phyloP scores from a whole-genome alignment of 306 rosid species.

The Rosa rugosa region DNA sequence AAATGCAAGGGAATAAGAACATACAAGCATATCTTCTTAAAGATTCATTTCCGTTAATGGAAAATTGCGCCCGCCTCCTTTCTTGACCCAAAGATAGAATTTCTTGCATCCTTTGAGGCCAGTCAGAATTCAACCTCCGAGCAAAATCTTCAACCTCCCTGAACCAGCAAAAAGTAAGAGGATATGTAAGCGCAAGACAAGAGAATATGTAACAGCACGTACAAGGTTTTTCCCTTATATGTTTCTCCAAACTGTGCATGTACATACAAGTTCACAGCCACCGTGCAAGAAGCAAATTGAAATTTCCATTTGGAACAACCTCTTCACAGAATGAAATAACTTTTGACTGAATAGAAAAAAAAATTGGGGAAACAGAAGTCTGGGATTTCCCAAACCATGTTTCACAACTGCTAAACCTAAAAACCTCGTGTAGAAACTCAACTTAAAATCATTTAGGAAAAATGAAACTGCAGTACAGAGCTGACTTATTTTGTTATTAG shows the following conservation, averaged over 20 bases:
- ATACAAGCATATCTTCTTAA: constrained; percentile 51
- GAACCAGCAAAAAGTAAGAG: constrained; percentile 1
- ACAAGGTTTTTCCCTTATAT: background rate
- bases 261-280: background rate
- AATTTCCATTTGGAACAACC: background rate
- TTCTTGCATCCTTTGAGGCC: constrained; percentile 88
- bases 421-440: background rate
- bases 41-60: constrained; percentile 55
- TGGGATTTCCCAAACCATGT: background rate
- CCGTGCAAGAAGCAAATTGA: background rate
- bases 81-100: constrained; percentile 71
- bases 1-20: constrained; percentile 13
- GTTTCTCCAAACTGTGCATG: background rate
- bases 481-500: background rate
- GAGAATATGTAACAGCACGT: background rate
- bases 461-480: background rate
- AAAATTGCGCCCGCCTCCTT: constrained; percentile 53
- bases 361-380: background rate
- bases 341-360: background rate
- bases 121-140: constrained; percentile 73
- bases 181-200: background rate
- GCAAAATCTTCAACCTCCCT: constrained; percentile 95
- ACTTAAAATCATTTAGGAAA: background rate
- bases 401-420: background rate
- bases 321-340: background rate